Evolutionary conservation across 257 asterid genomes (phyloP).

Genomic region (Ilex aquifolium): DNA sequence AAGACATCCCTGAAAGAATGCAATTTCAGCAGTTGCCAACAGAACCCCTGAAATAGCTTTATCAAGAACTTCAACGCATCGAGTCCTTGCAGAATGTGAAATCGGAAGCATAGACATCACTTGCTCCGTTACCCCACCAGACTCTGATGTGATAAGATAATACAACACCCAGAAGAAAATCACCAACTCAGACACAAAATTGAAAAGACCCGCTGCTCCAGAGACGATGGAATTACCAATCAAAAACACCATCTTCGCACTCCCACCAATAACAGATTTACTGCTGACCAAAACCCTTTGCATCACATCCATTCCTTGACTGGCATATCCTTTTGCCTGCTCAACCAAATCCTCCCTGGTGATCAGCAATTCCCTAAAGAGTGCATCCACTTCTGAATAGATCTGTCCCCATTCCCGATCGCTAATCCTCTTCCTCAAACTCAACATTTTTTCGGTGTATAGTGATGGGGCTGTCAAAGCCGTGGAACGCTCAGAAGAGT

Average conservation of each 20-base stretch:
- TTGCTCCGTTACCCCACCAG: slow-evolving; percentile 97
- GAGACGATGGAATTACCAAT: slow-evolving; percentile 70
- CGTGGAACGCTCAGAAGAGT: slow-evolving; percentile 45
- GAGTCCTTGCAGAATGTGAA: slow-evolving; percentile 56
- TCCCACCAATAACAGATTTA: slow-evolving; percentile 67
- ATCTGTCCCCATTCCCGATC: slow-evolving; percentile 79
- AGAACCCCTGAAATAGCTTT: slow-evolving; percentile 85
- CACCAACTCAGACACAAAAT: slow-evolving; percentile 76
- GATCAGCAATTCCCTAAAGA: slow-evolving; percentile 66
- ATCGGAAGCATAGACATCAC: slow-evolving; percentile 83
- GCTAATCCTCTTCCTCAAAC: slow-evolving; percentile 49
- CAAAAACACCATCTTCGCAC: slow-evolving; percentile 59
- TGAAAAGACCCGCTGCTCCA: slow-evolving; percentile 82
- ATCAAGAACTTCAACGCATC: slow-evolving; percentile 82
- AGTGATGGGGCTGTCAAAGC: slow-evolving; percentile 63
- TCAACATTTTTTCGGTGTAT: slow-evolving; percentile 57
- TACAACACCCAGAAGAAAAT: slow-evolving; percentile 88
- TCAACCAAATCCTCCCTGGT: slow-evolving; percentile 73
- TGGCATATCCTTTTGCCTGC: slow-evolving; percentile 83
- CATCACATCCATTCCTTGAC: slow-evolving; percentile 79
- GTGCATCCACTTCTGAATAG: slow-evolving; percentile 53
- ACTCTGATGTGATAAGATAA: slow-evolving; percentile 83
- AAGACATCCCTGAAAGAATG: slow-evolving; percentile 85
- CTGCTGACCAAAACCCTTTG: slow-evolving; percentile 65
- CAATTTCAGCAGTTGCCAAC: slow-evolving; percentile 82